Conservation (phyloP, 2,329 filamentous ascomycete genomes). For the Phaeophleospora eucalypticola region DNA sequence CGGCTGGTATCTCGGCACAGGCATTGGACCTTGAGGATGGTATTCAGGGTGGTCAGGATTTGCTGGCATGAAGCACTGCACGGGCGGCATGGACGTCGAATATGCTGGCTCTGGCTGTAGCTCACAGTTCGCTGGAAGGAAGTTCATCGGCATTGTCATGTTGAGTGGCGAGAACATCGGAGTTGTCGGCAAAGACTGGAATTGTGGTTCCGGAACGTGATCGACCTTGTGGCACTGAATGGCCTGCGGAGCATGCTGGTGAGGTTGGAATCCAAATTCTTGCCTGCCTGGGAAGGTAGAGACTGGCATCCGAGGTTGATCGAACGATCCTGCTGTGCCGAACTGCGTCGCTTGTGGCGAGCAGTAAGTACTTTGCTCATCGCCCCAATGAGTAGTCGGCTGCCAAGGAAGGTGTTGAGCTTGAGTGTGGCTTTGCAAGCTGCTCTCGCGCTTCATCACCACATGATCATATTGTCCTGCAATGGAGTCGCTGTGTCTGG, state of each 20-base stretch:
- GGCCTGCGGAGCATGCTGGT: slow-evolving; percentile 9
- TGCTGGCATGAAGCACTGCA: slow-evolving; percentile 17
- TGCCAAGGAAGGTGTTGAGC: background rate
- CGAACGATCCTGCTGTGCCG: too few relatives aligned
- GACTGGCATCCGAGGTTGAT: background rate
- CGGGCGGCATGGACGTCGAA: slow-evolving; percentile 7
- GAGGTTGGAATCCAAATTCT: slow-evolving; percentile 14
- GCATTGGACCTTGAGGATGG: slow-evolving; percentile 10
- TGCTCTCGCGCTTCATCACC: slow-evolving; percentile 3
- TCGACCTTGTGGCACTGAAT: slow-evolving; percentile 15
- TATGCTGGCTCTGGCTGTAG: slow-evolving; percentile 4
- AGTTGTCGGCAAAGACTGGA: slow-evolving; percentile 18
- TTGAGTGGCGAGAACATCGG: slow-evolving; percentile 15
- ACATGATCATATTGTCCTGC: background rate
- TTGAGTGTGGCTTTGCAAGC: background rate
- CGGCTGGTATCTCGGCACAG: background rate
- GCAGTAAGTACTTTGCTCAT: background rate
- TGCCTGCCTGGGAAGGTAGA: slow-evolving; percentile 13
- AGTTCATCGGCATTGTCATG: slow-evolving; percentile 12
- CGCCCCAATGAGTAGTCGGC: background rate
- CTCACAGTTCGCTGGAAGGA: slow-evolving; percentile 2
- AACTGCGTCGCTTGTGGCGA: background rate
- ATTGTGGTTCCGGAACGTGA: slow-evolving; percentile 22
- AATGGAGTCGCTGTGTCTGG: slow-evolving; percentile 2
- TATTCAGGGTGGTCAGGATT: slow-evolving; percentile 10